Evolutionary conservation across 192 early-diverging fungal genomes (phyloP), one percentile per base, ranked within the genome.

Genomic region (Rhizophagus clarus): DNA sequence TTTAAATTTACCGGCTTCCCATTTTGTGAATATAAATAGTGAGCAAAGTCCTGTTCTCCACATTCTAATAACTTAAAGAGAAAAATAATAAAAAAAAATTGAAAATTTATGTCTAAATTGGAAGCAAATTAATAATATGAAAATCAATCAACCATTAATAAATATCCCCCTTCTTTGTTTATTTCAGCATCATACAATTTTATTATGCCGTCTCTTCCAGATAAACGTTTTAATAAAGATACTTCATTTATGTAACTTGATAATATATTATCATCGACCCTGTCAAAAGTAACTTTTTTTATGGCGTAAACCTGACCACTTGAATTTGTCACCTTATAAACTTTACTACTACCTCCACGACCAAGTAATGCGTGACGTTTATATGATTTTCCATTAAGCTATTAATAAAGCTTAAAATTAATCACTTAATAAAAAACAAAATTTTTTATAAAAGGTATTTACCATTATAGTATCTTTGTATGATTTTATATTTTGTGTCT

Each of bases 181-280:
- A 94, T 84, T 82, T 98, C 95, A 1, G 89, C 86, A 81, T 97
- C 94, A 24, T 88, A 87, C 74, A 98, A 80, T 49, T 90, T 88
- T 69, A 97, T 93, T 24, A 98, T 97, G n/a, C 91, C 80, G 22
- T 90, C 85, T 62, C 90, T 89, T n/a, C 85, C 84, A 8, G 79
- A 79, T 31, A 98, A 85, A 49, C 88, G 87, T 42, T 87, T 87
- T 62, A 98, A 85, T 12, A 98, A 81, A 2, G 88, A 85, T 28
- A 97, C 93, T 85, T 99, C 97, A 79, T 97, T 97, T 26, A 92
- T 69, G 74, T 95, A 98, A 26, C 95, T 91, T 62, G 89, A 85
- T 67, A 93, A 84, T 1, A 90, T 89, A 61, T 81, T 80, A 66
- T 88, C 79, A 71, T 96, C 97, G 0, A 85, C 88, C 10, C 87